These are phyloP conservation scores for Kazachstania kunashirensis DNA, from an alignment of 805 yeast genomes.

Conservation along the genomic window DNA sequence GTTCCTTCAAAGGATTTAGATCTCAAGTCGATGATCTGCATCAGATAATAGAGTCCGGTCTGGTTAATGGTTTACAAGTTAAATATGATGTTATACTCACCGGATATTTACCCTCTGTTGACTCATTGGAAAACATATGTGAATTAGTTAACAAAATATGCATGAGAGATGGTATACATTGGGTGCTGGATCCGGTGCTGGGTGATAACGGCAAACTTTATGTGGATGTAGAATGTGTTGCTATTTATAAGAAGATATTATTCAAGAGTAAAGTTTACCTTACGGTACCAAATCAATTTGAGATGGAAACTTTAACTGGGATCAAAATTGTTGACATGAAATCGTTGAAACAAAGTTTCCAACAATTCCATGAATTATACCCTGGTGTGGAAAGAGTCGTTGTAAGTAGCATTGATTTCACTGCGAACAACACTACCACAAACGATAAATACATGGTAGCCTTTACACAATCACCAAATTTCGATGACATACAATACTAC, in stretches of 20 bases:
- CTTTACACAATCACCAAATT: not conserved
- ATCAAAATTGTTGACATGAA: constrained; percentile 32
- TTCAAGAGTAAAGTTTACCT: constrained; percentile 36
- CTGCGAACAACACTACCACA: not conserved
- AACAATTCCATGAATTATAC: constrained; percentile 35
- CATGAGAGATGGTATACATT: constrained; percentile 26
- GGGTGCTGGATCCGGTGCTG: constrained; percentile 83
- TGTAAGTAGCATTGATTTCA: constrained; percentile 43
- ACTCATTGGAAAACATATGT: constrained; percentile 42
- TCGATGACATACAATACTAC: not conserved
- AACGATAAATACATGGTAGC: constrained; percentile 5
- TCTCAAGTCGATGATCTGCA: constrained; percentile 37
- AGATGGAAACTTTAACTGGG: constrained; percentile 51
- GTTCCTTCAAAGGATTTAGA: constrained; percentile 49
- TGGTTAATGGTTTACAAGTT: constrained; percentile 38
- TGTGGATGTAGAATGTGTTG: constrained; percentile 50
- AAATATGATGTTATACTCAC: constrained; percentile 59
- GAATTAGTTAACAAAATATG: constrained; percentile 32
- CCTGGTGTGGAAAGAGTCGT: constrained; percentile 42
- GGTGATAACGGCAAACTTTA: constrained; percentile 85
- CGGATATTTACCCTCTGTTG: constrained; percentile 68
- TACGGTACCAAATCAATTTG: constrained; percentile 69
- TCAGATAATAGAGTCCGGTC: constrained; percentile 43
- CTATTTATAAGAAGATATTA: constrained; percentile 42
- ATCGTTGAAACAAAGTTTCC: constrained; percentile 33